These are phyloP conservation scores for Aquilaria sinensis DNA, from an alignment of 345 rosid species.

Conservation along the genomic window DNA sequence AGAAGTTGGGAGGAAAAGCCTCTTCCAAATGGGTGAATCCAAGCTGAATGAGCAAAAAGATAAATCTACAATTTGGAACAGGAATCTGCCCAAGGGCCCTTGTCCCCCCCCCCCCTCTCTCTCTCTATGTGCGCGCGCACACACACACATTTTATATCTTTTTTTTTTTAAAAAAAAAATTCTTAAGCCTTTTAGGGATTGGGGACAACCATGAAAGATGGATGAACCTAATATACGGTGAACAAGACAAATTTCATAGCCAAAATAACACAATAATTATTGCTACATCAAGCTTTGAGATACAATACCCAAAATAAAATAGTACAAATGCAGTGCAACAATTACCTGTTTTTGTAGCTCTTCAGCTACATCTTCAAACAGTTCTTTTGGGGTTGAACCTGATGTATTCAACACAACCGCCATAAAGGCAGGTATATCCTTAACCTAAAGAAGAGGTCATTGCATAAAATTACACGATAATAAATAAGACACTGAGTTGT, in stretches of 20 bases:
- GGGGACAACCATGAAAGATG: not conserved
- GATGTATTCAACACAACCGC: constrained; percentile 75
- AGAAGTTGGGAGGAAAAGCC: not conserved
- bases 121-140: too few species aligned
- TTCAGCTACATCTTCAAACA: constrained; percentile 83
- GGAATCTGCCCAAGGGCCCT: not conserved
- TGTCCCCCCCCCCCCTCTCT: too few species aligned
- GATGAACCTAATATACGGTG: not conserved
- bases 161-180: not conserved
- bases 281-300: constrained; percentile 7
- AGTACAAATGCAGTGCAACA: not conserved
- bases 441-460: constrained; percentile 45
- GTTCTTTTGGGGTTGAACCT: constrained; percentile 87
- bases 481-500: constrained; percentile 9
- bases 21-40: not conserved
- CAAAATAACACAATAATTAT: constrained; percentile 1
- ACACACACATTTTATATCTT: too few species aligned
- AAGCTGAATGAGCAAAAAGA: not conserved
- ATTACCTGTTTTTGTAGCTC: constrained; percentile 77
- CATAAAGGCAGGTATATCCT: constrained; percentile 60
- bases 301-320: constrained; percentile 10
- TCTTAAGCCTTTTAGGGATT: not conserved
- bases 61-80: not conserved
- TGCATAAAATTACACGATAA: constrained; percentile 2
- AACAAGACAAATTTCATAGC: not conserved